These are phyloP conservation scores for Oryza rufipogon DNA, from an alignment of 176 grass and related monocot species.

Conservation along the genomic window DNA sequence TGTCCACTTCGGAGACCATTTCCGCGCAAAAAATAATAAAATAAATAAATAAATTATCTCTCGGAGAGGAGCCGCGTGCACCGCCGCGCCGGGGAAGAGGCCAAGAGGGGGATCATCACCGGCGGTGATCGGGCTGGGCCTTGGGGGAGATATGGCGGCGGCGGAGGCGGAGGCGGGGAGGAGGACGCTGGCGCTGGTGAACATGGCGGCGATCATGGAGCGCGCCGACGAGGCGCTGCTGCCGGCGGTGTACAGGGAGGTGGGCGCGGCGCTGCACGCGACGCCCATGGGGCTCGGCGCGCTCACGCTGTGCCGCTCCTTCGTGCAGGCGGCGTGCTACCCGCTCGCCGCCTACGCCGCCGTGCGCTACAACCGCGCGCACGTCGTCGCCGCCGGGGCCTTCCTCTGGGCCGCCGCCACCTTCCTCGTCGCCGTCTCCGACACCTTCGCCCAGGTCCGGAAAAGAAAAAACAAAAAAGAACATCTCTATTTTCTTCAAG, in stretches of 20 bases:
- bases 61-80: background rate
- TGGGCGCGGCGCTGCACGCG: constrained; percentile 70
- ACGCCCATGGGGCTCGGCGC: constrained; percentile 70
- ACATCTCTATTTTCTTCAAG: background rate
- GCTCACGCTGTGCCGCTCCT: constrained; percentile 80
- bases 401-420: constrained; percentile 93
- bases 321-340: constrained; percentile 82
- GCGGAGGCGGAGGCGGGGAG: background rate
- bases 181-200: constrained; percentile 70
- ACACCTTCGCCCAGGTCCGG: constrained; percentile 67
- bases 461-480: background rate
- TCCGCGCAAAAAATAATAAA: background rate
- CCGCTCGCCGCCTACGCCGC: constrained; percentile 83
- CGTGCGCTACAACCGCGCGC: constrained; percentile 71
- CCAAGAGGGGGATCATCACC: background rate
- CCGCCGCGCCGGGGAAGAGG: background rate
- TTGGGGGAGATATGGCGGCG: background rate
- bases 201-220: constrained; percentile 90
- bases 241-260: constrained; percentile 83
- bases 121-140: background rate
- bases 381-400: constrained; percentile 75
- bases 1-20: background rate
- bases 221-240: constrained; percentile 89
- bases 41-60: background rate
- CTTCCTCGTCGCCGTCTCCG: constrained; percentile 80